Conservation (phyloP, 495 filamentous ascomycete genomes). For the Neurospora sp. region DNA sequence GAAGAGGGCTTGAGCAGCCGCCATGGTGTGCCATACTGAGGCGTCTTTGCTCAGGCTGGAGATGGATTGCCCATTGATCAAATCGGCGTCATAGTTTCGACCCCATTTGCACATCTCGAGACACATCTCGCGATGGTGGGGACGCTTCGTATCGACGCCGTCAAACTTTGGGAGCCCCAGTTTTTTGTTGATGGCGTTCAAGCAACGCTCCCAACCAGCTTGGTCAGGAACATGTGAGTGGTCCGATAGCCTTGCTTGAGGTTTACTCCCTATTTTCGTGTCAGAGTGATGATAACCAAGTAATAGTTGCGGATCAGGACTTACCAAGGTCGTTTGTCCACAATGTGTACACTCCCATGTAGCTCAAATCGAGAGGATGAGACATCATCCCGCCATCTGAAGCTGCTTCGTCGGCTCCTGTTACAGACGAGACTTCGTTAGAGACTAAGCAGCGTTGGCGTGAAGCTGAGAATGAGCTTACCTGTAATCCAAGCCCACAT, state of each 20-base stretch:
- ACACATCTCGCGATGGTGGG: constrained; percentile 68
- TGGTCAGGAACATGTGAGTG: constrained; percentile 28
- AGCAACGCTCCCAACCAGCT: constrained; percentile 38
- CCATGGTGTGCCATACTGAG: constrained; percentile 67
- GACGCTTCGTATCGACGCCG: constrained; percentile 48
- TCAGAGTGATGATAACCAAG: constrained; percentile 3
- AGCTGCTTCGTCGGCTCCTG: constrained; percentile 57
- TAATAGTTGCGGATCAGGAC: constrained; percentile 1
- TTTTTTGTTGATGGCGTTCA: constrained; percentile 36
- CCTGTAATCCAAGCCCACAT: constrained; percentile 70
- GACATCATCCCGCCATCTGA: constrained; percentile 61
- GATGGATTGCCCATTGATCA: constrained; percentile 32
- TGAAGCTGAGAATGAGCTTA: constrained; percentile 26
- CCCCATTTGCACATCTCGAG: constrained; percentile 70
- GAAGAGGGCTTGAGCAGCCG: constrained; percentile 67
- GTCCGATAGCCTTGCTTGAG: constrained; percentile 32
- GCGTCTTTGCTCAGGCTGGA: constrained; percentile 42
- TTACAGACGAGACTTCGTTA: neutral
- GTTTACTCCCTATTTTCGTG: constrained; percentile 22
- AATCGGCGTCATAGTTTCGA: constrained; percentile 47
- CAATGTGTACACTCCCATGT: constrained; percentile 68
- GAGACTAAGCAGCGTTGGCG: neutral
- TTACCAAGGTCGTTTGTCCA: constrained; percentile 69
- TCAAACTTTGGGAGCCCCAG: constrained; percentile 32
- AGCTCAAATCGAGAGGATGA: constrained; percentile 70